Percentiles rank a stretch among this genome's conserved stretches.
Evolutionary conservation across 768 basidiomycete genomes (phyloP).

Genomic region (Mycena indigotica): DNA sequence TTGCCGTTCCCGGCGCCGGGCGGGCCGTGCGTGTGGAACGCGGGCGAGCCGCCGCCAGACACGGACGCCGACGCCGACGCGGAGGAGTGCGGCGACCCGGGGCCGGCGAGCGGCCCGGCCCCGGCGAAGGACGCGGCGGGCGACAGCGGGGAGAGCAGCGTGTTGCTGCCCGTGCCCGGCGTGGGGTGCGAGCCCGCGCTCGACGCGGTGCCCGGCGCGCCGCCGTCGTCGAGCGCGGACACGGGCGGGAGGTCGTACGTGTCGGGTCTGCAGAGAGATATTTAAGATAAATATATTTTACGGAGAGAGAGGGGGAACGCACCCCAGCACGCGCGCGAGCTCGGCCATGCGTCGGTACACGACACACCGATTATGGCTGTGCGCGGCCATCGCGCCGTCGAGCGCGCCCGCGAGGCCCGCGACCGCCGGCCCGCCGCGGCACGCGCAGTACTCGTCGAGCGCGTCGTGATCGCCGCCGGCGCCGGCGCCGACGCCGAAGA

Average conservation of each 20-base stretch:
- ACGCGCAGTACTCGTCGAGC: conserved; percentile 53
- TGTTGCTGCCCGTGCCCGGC: not conserved
- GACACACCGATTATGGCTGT: conserved; percentile 53
- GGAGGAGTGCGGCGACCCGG: conserved; percentile 3
- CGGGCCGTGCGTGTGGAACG: not conserved
- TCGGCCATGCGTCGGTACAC: conserved; percentile 63
- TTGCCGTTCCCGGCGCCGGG: not conserved
- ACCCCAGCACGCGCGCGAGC: conserved; percentile 30
- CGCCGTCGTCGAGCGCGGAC: conserved; percentile 30
- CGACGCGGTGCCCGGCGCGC: conserved; percentile 57
- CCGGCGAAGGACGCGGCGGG: conserved; percentile 53
- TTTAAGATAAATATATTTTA: not conserved
- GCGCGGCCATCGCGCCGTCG: conserved; percentile 57
- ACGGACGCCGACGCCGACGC: not conserved
- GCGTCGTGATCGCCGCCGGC: too few species aligned
- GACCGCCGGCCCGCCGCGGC: conserved; percentile 49
- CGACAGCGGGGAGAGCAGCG: conserved; percentile 53
- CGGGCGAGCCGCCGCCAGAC: conserved; percentile 1
- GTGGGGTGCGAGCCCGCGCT: conserved; percentile 43
- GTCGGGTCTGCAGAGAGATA: not conserved
- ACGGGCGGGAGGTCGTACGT: not conserved
- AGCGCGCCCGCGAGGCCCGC: conserved; percentile 66
- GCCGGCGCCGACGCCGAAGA: conserved; percentile 23
- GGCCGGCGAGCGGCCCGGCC: conserved; percentile 22
- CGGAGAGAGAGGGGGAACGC: not conserved